Percentiles rank a stretch among this genome's conserved stretches.
Evolutionary conservation across 306 rosid species (phyloP).

Genomic region (Corylus americana): DNA sequence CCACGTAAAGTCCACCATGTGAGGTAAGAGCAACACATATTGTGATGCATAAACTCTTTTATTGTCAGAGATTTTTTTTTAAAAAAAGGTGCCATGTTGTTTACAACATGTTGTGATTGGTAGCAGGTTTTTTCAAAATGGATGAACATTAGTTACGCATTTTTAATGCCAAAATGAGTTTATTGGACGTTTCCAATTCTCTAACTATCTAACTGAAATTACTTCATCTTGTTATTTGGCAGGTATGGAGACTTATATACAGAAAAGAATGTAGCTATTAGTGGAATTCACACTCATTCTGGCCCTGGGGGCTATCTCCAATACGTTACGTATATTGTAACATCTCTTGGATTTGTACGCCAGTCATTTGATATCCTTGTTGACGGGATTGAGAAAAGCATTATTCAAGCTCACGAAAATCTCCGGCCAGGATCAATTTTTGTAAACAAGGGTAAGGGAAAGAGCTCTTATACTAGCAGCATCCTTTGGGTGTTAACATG

Average conservation of each 20-base stretch:
- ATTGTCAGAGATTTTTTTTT: neutral
- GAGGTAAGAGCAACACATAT: neutral
- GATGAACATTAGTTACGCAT: neutral
- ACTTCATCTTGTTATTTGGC: constrained; percentile 23
- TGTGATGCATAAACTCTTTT: neutral
- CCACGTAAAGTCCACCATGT: neutral
- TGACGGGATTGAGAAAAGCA: constrained; percentile 89
- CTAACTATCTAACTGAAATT: neutral
- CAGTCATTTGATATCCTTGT: constrained; percentile 86
- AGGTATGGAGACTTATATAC: constrained; percentile 86
- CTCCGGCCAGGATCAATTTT: constrained; percentile 77
- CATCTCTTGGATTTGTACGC: constrained; percentile 89
- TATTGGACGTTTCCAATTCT: neutral
- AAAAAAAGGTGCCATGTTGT: neutral
- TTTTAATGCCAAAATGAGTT: neutral
- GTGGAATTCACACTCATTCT: constrained; percentile 94
- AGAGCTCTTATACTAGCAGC: neutral
- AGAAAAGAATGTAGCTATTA: constrained; percentile 87
- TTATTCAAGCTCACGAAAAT: constrained; percentile 82
- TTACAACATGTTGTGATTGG: neutral
- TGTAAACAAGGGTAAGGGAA: constrained; percentile 64
- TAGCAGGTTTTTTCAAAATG: constrained; percentile 1
- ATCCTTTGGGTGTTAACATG: neutral
- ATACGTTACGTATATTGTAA: constrained; percentile 73
- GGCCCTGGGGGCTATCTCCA: constrained; percentile 99